Evolutionary conservation across 306 rosid species (phyloP), one percentile per base, ranked within the genome.

Genomic region (Prinsepia uniflora): DNA sequence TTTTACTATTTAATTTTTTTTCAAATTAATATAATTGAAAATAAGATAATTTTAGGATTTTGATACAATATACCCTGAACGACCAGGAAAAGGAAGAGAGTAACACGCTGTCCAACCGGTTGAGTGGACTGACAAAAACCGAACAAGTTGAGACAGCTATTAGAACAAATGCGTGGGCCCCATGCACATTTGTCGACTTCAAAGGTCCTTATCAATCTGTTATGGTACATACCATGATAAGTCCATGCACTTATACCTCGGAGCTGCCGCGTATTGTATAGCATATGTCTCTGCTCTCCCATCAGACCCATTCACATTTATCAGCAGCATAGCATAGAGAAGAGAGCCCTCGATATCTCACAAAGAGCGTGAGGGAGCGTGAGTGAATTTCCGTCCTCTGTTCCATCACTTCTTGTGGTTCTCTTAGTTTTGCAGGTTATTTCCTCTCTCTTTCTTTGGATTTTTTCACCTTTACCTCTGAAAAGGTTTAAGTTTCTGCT

Each of bases 231-330:
- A 76, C 72, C 68, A 41, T 24, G 54, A 65, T 68, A 76, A 22
- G 65, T 1, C 0, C 0, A 0, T 0, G 0, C 0, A 10, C 74
- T 19, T 60, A 60, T 47, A 10, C 78, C 74, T 76, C 81, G 72
- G 41, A 8, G 42, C 62, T 20, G 43, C 78, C 79, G 76, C 74
- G 70, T 54, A 4, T 5, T 42, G 0, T 72, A 10, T 70, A 64
- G 57, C 65, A 58, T 39, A 30, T 18, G 44, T 39, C 56, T 10
- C 50, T 15, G 55, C 59, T 42, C 34, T n/a, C 34, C 46, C 59
- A 8, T 20, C 34, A 45, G 39, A 12, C 41, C 52, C 50, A 36
- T 68, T 52, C 6, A 15, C 43, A 34, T 34, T 59, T 59, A 8
- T 5, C 75, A 42, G 9, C 20, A 64, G 59, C 36, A 40, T 55